Percentiles rank a stretch among this genome's conserved stretches.
These are phyloP conservation scores for Arabidopsis suecica DNA, from an alignment of 345 rosid genomes.

Conservation along the genomic window DNA sequence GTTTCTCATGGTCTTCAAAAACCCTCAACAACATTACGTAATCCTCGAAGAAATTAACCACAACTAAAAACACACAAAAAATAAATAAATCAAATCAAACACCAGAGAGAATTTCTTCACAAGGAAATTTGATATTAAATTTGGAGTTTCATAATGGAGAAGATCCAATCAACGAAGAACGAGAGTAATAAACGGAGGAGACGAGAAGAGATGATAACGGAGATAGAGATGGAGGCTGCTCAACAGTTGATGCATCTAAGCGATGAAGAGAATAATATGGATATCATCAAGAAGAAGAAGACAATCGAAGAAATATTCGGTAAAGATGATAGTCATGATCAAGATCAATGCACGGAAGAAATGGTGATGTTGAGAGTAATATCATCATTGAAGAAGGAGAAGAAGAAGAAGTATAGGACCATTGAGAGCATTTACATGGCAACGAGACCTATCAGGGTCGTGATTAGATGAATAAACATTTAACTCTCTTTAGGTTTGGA, in stretches of 20 bases:
- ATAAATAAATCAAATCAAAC: neutral
- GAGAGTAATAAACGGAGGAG: constrained; percentile 16
- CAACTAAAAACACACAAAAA: neutral
- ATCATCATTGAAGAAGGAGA: constrained; percentile 27
- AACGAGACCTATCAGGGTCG: constrained; percentile 36
- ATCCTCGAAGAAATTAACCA: constrained; percentile 9
- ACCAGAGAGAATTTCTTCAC: neutral
- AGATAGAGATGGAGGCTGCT: constrained; percentile 37
- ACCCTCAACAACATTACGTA: constrained; percentile 22
- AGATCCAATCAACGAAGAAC: constrained; percentile 15
- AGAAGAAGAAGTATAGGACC: constrained; percentile 35
- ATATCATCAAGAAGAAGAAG: constrained; percentile 32
- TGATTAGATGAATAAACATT: constrained; percentile 18
- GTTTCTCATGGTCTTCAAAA: constrained; percentile 42
- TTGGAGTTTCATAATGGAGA: constrained; percentile 15
- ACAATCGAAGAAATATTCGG: constrained; percentile 41
- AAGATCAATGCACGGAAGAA: constrained; percentile 36
- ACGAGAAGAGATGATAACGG: constrained; percentile 24
- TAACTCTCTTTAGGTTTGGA: constrained; percentile 13
- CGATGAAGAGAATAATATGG: constrained; percentile 36
- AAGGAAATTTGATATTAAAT: no score
- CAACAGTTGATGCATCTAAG: constrained; percentile 31
- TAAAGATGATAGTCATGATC: constrained; percentile 19
- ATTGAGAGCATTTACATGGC: constrained; percentile 45
- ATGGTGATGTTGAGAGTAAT: constrained; percentile 23